Evolutionary conservation across 1,139 yeast genomes (phyloP).

Genomic region (Taphrina populina): DNA sequence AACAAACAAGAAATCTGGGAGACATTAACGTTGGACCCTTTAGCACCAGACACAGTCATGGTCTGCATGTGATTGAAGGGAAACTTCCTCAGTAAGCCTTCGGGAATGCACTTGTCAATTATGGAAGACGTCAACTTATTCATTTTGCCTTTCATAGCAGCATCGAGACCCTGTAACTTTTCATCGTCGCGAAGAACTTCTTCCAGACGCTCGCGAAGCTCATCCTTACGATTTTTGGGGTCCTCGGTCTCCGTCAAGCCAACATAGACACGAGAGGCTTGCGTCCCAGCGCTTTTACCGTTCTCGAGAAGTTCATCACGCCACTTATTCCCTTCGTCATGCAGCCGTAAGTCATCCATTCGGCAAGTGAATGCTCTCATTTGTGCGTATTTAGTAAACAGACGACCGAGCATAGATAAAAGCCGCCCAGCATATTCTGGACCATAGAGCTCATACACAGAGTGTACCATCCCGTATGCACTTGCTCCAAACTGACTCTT

Average conservation of each 20-base stretch:
- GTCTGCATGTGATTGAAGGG: conserved; percentile 98
- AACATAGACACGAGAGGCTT: conserved; percentile 92
- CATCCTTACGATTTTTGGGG: conserved; percentile 58
- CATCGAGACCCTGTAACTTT: conserved; percentile 91
- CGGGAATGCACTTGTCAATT: conserved; percentile 92
- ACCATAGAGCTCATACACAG: conserved; percentile 94
- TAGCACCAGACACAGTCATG: conserved; percentile 98
- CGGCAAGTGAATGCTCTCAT: conserved; percentile 97
- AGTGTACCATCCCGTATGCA: conserved; percentile 93
- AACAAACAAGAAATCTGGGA: conserved; percentile 98
- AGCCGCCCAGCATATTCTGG: conserved; percentile 86
- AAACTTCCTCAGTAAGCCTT: conserved; percentile 90
- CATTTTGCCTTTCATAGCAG: conserved; percentile 91
- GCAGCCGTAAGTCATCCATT: conserved; percentile 93
- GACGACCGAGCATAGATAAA: conserved; percentile 83
- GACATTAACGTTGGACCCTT: conserved; percentile 97
- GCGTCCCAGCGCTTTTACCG: conserved; percentile 78
- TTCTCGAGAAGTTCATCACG: conserved; percentile 75
- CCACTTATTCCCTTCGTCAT: conserved; percentile 82
- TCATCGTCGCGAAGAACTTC: conserved; percentile 92
- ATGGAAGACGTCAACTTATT: conserved; percentile 89
- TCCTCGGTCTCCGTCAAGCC: conserved; percentile 59
- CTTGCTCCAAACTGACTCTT: conserved; percentile 99
- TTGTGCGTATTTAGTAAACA: conserved; percentile 91
- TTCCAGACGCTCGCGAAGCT: conserved; percentile 81